Evolutionary conservation across 345 rosid genomes (phyloP).

Genomic region (Anastatica hierochuntica): DNA sequence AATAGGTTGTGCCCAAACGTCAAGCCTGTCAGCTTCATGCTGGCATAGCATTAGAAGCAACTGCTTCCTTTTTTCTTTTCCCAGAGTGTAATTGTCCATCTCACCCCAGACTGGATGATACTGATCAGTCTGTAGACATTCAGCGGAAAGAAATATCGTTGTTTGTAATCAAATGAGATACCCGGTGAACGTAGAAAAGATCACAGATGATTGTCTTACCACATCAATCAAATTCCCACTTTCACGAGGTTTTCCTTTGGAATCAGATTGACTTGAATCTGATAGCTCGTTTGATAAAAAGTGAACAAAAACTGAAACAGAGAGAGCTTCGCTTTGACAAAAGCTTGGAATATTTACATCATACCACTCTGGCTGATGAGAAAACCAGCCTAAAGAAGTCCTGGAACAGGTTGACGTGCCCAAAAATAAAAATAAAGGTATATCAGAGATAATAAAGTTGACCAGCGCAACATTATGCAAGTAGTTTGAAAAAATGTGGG

Average conservation of each 20-base stretch:
- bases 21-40: conserved; percentile 98
- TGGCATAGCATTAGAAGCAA: conserved; percentile 93
- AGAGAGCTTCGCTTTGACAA: conserved; percentile 76
- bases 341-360: conserved; percentile 57
- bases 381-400: conserved; percentile 96
- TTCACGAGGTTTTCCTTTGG: conserved; percentile 52
- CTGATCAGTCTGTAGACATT: conserved; percentile 49
- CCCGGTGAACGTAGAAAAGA: background rate
- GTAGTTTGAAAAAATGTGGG: background rate
- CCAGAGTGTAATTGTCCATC: conserved; percentile 67
- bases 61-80: conserved; percentile 84
- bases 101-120: conserved; percentile 96
- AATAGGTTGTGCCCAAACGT: conserved; percentile 95
- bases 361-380: conserved; percentile 87
- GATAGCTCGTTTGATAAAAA: conserved; percentile 57
- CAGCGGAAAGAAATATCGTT: conserved; percentile 9
- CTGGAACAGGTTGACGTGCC: conserved; percentile 37
- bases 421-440: background rate
- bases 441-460: background rate
- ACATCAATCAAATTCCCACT: conserved; percentile 47
- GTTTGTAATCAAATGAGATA: conserved; percentile 2
- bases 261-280: conserved; percentile 50
- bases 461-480: background rate
- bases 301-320: conserved; percentile 76
- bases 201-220: conserved; percentile 32